Evolutionary conservation across 116 monocot species (phyloP).

Genomic region (Trichopus zeylanicus): DNA sequence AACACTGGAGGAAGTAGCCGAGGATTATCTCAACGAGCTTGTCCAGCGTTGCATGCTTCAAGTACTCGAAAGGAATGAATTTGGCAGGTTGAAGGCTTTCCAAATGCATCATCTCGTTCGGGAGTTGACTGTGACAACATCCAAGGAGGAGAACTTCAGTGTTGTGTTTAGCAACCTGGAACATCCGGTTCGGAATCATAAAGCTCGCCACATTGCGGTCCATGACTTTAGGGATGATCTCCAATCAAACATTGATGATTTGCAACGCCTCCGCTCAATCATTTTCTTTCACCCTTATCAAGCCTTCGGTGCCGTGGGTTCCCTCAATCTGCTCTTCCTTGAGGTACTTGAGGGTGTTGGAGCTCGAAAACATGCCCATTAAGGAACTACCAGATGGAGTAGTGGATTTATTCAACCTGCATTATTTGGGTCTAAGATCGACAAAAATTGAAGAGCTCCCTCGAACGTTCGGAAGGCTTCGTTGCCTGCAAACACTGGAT

Average conservation of each 20-base stretch:
- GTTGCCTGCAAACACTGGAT: conserved; percentile 12
- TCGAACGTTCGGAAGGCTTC: conserved; percentile 8
- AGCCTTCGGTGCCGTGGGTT: too few species aligned
- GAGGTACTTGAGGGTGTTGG: conserved; percentile 16
- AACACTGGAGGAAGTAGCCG: conserved; percentile 17
- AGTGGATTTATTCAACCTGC: conserved; percentile 12
- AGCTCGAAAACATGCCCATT: conserved; percentile 9
- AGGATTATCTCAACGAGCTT: conserved; percentile 17
- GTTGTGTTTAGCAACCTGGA: not conserved
- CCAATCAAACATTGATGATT: not conserved
- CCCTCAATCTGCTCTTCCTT: not conserved
- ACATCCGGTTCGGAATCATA: not conserved
- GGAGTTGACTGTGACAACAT: conserved; percentile 12
- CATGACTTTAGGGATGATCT: too few species aligned
- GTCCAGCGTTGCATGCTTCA: conserved; percentile 13
- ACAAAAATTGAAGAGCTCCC: conserved; percentile 15
- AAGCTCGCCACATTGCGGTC: not conserved
- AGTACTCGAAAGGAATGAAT: not conserved
- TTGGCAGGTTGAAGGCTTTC: conserved; percentile 6
- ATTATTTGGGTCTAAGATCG: conserved; percentile 9
- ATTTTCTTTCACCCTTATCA: not conserved
- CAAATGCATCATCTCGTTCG: conserved; percentile 14
- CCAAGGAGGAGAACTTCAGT: conserved; percentile 3
- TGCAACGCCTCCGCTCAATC: not conserved
- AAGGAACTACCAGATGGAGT: conserved; percentile 7